Evolutionary conservation across 83 land plant species (phyloP).

Genomic region (Picea abies): DNA sequence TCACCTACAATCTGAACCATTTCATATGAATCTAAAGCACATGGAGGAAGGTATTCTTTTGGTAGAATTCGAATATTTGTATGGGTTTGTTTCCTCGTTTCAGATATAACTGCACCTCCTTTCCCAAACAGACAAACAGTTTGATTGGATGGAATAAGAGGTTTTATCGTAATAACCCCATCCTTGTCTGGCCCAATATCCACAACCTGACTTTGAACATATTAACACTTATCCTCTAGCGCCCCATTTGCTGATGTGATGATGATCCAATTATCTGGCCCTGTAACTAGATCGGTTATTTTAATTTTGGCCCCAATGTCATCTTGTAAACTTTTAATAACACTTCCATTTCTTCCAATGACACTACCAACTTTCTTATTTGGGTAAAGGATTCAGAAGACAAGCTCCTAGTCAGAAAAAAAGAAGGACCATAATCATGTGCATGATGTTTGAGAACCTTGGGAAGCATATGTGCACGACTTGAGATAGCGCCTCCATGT

Average conservation of each 20-base stretch:
- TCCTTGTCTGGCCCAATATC: slow-evolving; percentile 76
- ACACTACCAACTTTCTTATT: slow-evolving; percentile 58
- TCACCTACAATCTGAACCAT: slow-evolving; percentile 89
- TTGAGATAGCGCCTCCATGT: slow-evolving; percentile 19
- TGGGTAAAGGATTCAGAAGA: slow-evolving; percentile 53
- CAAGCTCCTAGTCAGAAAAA: slow-evolving; percentile 30
- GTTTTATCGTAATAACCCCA: slow-evolving; percentile 75
- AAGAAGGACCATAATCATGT: slow-evolving; percentile 18
- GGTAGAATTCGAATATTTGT: slow-evolving; percentile 83
- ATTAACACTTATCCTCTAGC: slow-evolving; percentile 72
- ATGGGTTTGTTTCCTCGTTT: slow-evolving; percentile 61
- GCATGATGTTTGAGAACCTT: slow-evolving; percentile 28
- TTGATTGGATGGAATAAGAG: slow-evolving; percentile 75
- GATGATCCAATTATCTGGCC: slow-evolving; percentile 59
- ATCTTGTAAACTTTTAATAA: slow-evolving; percentile 44
- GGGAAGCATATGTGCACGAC: slow-evolving; percentile 21
- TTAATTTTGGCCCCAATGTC: slow-evolving; percentile 75
- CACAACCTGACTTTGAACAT: slow-evolving; percentile 75
- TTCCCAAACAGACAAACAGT: slow-evolving; percentile 70
- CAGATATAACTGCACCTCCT: slow-evolving; percentile 57
- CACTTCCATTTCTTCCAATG: slow-evolving; percentile 66
- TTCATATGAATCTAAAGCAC: slow-evolving; percentile 71
- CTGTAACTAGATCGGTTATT: slow-evolving; percentile 40
- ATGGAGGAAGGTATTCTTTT: slow-evolving; percentile 62
- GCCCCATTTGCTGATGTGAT: slow-evolving; percentile 59